A percentile compares a stretch with the other conserved stretches of the same genome.
Evolutionary conservation across 768 basidiomycete genomes (phyloP).

Genomic region (Tylopilus plumbeoviolaceoides): DNA sequence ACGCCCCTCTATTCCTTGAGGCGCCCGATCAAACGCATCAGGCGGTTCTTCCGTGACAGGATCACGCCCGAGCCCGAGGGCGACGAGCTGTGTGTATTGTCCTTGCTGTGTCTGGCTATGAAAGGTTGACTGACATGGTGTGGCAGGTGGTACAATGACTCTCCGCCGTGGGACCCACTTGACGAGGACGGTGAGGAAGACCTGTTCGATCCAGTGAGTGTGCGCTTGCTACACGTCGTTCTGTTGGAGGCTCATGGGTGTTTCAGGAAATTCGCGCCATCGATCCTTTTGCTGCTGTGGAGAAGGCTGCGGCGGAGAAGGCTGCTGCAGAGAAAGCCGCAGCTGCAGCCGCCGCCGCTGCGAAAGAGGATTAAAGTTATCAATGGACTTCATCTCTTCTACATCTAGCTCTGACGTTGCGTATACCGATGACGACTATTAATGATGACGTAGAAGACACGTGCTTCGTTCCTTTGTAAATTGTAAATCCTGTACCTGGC

Average conservation of each 20-base stretch:
- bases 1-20: slow-evolving; percentile 21
- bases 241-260: background rate
- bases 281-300: slow-evolving; percentile 16
- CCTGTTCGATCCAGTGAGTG: slow-evolving; percentile 13
- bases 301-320: background rate
- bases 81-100: slow-evolving; percentile 18
- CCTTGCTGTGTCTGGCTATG: background rate
- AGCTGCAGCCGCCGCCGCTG: background rate
- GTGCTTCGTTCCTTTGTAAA: background rate
- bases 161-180: slow-evolving; percentile 25
- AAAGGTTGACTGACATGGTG: background rate
- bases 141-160: slow-evolving; percentile 18
- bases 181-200: slow-evolving; percentile 26
- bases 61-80: slow-evolving; percentile 9
- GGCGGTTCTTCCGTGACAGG: slow-evolving; percentile 16
- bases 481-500: background rate
- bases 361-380: too few species aligned
- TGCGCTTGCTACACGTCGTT: background rate
- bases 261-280: slow-evolving; percentile 1
- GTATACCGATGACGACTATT: background rate
- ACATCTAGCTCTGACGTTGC: too few species aligned
- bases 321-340: background rate
- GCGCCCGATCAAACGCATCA: slow-evolving; percentile 8
- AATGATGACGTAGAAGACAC: too few species aligned
- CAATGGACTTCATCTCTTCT: too few species aligned